Evolutionary conservation across 257 asterid species (phyloP), one percentile per base, ranked within the genome.

Genomic region (Craterostigma plantagineum): DNA sequence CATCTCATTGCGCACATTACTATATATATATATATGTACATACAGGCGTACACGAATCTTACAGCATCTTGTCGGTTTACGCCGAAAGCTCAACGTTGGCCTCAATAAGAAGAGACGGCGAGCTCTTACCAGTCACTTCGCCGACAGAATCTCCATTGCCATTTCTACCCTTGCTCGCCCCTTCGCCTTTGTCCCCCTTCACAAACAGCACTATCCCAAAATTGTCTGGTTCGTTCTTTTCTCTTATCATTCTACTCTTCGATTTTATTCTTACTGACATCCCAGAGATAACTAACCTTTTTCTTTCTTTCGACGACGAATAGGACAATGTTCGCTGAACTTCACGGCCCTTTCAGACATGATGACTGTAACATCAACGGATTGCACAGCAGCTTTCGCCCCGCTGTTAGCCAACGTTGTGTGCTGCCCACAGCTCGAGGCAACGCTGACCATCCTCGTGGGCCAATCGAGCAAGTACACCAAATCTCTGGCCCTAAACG

Each of bases 401-500:
- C 93, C 94, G 17, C 63, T 60, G 58, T 71, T 90, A 43, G 98
- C 95, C 12, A 83, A 83, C 36, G 95, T 83, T 10, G 81, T 83
- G 41, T 90, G 98, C 63, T 90, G 98, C 57, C 98, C 98, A 0
- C 98, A 90, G 62, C 72, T 79, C 51, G 98, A 90, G 67, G 81
- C 95, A 42, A 80, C 93, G 1, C 60, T 90, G 53, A 68, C 65
- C 43, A 65, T 82, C 64, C 92, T 90, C 52, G 56, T 83, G 14
- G 94, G 98, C 9, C 92, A 65, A 53, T 70, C 81, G 33, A 83
- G 98, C 62, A 83, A 72, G 60, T 33, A 58, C n/a, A 70, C 86
- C 35, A 63, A 66, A 55, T 51, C 61, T 15, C 95, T 90, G 52
- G 76, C 92, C 39, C 58, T 90, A 45, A 90, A 83, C 18, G 70